Evolutionary conservation across 73 alveolate genomes (phyloP).

Genomic region (Breviolum minutum): DNA sequence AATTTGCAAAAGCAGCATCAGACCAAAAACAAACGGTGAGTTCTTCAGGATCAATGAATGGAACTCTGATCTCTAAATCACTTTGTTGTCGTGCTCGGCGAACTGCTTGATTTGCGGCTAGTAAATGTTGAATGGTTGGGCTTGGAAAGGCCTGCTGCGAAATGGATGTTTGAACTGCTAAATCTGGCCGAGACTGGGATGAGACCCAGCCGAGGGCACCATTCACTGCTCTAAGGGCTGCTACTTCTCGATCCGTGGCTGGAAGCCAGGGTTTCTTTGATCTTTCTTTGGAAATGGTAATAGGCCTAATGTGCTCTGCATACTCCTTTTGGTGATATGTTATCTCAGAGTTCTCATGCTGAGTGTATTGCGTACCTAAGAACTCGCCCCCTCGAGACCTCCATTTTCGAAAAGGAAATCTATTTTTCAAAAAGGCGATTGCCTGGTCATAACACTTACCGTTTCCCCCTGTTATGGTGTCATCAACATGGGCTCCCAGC

Average conservation of each 20-base stretch:
- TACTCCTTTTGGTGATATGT: constrained; percentile 2
- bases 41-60: not conserved
- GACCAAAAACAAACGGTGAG: constrained; percentile 5
- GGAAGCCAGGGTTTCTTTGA: not conserved
- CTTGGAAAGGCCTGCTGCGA: not conserved
- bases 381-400: constrained; percentile 3
- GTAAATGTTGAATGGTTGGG: not conserved
- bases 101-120: constrained; percentile 19
- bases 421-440: too few relatives aligned
- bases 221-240: constrained; percentile 52
- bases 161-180: constrained; percentile 28
- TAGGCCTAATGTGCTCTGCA: constrained; percentile 4
- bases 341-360: not conserved
- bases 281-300: not conserved
- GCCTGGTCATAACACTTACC: not conserved
- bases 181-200: constrained; percentile 8
- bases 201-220: constrained; percentile 26
- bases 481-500: constrained; percentile 53
- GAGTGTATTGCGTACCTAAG: not conserved
- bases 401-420: constrained; percentile 46
- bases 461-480: constrained; percentile 31
- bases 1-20: constrained; percentile 60
- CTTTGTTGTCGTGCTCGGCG: constrained; percentile 17
- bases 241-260: constrained; percentile 1
- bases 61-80: not conserved